These are phyloP conservation scores for Colletotrichum scovillei DNA, from an alignment of 2,329 filamentous ascomycete species.

Conservation along the genomic window DNA sequence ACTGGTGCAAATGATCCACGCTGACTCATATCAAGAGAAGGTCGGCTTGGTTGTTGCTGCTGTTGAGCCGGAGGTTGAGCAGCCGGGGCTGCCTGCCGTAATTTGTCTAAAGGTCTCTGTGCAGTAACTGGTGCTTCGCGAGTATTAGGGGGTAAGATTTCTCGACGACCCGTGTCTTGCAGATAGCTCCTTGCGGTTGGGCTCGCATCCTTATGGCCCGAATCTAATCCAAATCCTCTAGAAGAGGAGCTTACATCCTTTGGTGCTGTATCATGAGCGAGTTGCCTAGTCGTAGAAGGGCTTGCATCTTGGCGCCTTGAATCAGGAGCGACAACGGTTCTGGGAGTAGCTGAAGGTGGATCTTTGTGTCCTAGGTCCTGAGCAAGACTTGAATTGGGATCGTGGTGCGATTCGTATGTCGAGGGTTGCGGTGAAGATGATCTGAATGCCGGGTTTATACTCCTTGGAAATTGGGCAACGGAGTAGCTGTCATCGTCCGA, in stretches of 20 bases:
- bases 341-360: not conserved
- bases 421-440: slow-evolving; percentile 97
- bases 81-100: slow-evolving; percentile 18
- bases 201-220: not conserved
- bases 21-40: slow-evolving; percentile 65
- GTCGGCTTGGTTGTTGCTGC: slow-evolving; percentile 41
- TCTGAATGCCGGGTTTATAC: slow-evolving; percentile 94
- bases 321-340: not conserved
- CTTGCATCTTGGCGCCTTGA: slow-evolving; percentile 19
- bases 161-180: slow-evolving; percentile 73
- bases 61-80: slow-evolving; percentile 26
- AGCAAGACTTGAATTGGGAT: slow-evolving; percentile 80
- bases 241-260: slow-evolving; percentile 4
- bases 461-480: slow-evolving; percentile 93
- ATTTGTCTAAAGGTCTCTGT: slow-evolving; percentile 53
- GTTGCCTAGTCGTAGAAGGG: slow-evolving; percentile 7
- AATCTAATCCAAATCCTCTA: not conserved
- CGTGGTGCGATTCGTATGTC: slow-evolving; percentile 90
- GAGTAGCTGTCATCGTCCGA: slow-evolving; percentile 93
- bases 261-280: not conserved
- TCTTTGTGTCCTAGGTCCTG: slow-evolving; percentile 67
- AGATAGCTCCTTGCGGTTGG: slow-evolving; percentile 61
- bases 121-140: slow-evolving; percentile 64
- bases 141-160: slow-evolving; percentile 55
- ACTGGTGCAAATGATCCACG: slow-evolving; percentile 72